Percentiles rank a stretch among this genome's conserved stretches.
Evolutionary conservation across 306 rosid species (phyloP).

Genomic region (Adenanthera pavonina): DNA sequence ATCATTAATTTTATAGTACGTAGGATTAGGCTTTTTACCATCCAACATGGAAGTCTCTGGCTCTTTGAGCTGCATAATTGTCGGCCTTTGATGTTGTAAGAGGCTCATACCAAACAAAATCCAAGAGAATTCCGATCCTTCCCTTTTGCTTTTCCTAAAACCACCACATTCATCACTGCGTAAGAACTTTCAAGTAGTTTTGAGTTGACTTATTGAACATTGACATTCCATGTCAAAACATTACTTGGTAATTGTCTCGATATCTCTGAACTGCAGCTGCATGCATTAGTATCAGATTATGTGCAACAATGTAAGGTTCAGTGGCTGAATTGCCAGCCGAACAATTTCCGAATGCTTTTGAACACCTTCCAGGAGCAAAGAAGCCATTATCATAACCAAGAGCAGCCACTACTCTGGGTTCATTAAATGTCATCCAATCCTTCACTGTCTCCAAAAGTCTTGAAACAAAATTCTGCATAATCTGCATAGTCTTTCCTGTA

Average conservation of each 20-base stretch:
- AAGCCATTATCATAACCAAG: slow-evolving; percentile 69
- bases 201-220: neutral
- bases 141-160: slow-evolving; percentile 60
- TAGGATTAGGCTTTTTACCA: slow-evolving; percentile 48
- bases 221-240: neutral
- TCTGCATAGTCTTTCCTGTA: slow-evolving; percentile 68
- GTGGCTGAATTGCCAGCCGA: slow-evolving; percentile 64
- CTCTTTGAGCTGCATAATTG: slow-evolving; percentile 71
- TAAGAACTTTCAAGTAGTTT: neutral
- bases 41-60: slow-evolving; percentile 72
- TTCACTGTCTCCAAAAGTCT: slow-evolving; percentile 68
- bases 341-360: slow-evolving; percentile 64
- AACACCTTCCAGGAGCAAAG: slow-evolving; percentile 70
- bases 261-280: slow-evolving; percentile 72
- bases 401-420: slow-evolving; percentile 69
- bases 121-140: slow-evolving; percentile 65
- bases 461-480: slow-evolving; percentile 71
- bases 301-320: slow-evolving; percentile 67
- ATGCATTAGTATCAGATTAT: slow-evolving; percentile 60
- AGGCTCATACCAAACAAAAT: slow-evolving; percentile 73
- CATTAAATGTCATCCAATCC: slow-evolving; percentile 75
- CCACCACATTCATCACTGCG: neutral
- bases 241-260: slow-evolving; percentile 61
- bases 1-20: neutral
- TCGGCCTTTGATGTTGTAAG: slow-evolving; percentile 66